Evolutionary conservation across 805 yeast genomes (phyloP).

Genomic region (Zygosaccharomyces lentus): DNA sequence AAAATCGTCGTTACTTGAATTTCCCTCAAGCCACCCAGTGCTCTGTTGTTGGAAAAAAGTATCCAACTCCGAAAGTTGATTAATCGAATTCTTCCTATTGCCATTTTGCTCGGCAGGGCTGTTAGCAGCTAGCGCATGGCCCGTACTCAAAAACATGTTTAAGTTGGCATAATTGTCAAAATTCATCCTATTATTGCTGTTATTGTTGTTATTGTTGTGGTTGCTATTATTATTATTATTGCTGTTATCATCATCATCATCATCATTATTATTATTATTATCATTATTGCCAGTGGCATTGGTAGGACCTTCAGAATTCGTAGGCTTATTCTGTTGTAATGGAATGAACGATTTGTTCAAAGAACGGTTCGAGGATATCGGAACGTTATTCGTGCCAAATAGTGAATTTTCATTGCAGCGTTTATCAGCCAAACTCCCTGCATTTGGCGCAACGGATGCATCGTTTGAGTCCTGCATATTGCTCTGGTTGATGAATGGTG

Average conservation of each 20-base stretch:
- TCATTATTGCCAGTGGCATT: constrained; percentile 6
- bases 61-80: constrained; percentile 38
- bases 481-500: constrained; percentile 3
- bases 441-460: constrained; percentile 5
- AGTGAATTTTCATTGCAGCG: constrained; percentile 14
- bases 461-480: constrained; percentile 15
- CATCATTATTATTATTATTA: not conserved
- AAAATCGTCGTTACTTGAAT: constrained; percentile 64
- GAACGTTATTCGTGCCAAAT: constrained; percentile 18
- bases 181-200: not conserved
- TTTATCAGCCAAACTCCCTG: not conserved
- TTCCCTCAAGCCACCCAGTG: constrained; percentile 79
- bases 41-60: constrained; percentile 76
- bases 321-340: constrained; percentile 3
- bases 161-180: constrained; percentile 15
- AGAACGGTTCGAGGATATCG: constrained; percentile 15
- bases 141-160: constrained; percentile 15
- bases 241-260: not conserved
- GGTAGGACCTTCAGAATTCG: constrained; percentile 2
- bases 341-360: constrained; percentile 14
- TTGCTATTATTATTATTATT: not conserved
- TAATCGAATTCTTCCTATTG: constrained; percentile 3
- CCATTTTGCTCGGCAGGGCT: constrained; percentile 4
- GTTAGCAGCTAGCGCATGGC: constrained; percentile 8
- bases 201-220: not conserved